These are phyloP conservation scores for Poa pratensis DNA, from an alignment of 176 grass and related monocot genomes.

Conservation along the genomic window DNA sequence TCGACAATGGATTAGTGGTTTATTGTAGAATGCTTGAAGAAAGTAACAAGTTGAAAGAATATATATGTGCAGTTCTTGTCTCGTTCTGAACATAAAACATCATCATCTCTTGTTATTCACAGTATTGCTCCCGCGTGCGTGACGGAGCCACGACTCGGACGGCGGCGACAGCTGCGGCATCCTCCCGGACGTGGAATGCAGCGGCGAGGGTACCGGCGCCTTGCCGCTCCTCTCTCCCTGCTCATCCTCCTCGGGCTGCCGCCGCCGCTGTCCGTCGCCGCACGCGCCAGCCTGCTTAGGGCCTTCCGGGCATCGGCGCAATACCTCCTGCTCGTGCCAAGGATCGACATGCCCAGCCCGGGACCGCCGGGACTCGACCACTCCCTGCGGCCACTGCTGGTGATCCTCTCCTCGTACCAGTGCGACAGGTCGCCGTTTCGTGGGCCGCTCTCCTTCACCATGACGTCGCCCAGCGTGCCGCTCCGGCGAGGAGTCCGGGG, in stretches of 20 bases:
- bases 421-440: conserved; percentile 4
- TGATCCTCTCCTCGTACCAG: conserved; percentile 42
- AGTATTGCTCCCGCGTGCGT: conserved; percentile 37
- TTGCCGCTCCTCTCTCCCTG: conserved; percentile 47
- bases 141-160: conserved; percentile 57
- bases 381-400: conserved; percentile 41
- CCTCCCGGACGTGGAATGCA: conserved; percentile 27
- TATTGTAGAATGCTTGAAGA: neutral
- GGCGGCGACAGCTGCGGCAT: conserved; percentile 66
- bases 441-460: conserved; percentile 22
- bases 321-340: conserved; percentile 64
- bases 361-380: conserved; percentile 18
- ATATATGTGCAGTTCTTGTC: conserved; percentile 17
- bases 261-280: conserved; percentile 25
- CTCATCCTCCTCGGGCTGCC: conserved; percentile 25
- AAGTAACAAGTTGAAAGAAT: neutral
- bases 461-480: conserved; percentile 29
- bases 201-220: conserved; percentile 5
- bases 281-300: conserved; percentile 50
- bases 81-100: neutral
- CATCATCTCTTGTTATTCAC: conserved; percentile 49
- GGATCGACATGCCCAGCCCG: conserved; percentile 59
- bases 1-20: neutral
- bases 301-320: conserved; percentile 54
- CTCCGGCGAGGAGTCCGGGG: conserved; percentile 37